Evolutionary conservation across 2,329 filamentous ascomycete genomes (phyloP), one percentile per base, ranked within the genome.

Genomic region (Cladosporium sp.): DNA sequence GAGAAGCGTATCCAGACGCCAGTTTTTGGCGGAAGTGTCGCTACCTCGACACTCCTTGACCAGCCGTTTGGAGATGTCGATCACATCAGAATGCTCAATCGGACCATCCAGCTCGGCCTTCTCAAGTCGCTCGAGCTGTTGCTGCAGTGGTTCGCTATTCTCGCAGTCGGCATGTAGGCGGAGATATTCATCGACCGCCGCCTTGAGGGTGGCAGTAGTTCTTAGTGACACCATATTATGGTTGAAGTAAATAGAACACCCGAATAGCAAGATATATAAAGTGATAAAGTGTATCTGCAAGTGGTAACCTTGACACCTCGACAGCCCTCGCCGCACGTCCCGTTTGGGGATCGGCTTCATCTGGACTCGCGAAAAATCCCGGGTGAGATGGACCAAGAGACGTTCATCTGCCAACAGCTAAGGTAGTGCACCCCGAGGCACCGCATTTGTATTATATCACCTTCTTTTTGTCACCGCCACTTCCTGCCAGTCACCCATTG

Each of bases 171-270:
- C 67, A 16, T 60, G 18, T 23, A 68, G 43, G 39, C 46, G 57
- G 56, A 67, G 64, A 63, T 73, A 75, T 23, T 71, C 76, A 18
- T 80, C 71, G 13, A 93, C 73, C 0, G 85, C 89, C 75, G 87
- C 86, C 78, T 89, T 86, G 32, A 91, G 86, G 70, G 85, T 81
- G 71, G 85, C 76, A 4, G 90, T 93, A 83, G 92, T 89, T n/a
- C 88, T 91, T 49, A 95, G 86, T 51, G 91, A 82, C 21, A 93
- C 90, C 91, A 94, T 94, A 25, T 1, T n/a, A 14, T 10, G 5
- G 21, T 39, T 2, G 13, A 43, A 7, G 36, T n/a, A 58, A 14
- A 14, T 25, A 36, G 14, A 16, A 23, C 3, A 16, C 23, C 2
- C 6, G 13, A 30, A 28, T 30, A n/a, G 28, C 28, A 32, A 26